These are phyloP conservation scores for Croton setiger DNA, from an alignment of 441 rosid species.

Conservation along the genomic window DNA sequence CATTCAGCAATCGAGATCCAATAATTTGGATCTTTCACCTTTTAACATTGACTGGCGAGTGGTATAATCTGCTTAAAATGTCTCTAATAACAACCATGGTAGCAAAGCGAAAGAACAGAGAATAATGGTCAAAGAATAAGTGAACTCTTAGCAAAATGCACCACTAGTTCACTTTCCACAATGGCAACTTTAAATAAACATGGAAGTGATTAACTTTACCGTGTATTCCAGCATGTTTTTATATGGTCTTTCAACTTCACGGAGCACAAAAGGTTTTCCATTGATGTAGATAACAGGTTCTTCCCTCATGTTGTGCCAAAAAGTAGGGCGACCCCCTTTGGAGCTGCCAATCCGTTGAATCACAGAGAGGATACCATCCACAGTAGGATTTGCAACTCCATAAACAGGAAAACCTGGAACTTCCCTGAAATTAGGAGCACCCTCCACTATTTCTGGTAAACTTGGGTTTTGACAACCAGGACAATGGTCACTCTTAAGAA, in stretches of 20 bases:
- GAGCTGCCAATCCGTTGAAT: conserved; percentile 83
- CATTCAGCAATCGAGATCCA: neutral
- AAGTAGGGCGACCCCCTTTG: conserved; percentile 69
- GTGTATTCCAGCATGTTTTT: conserved; percentile 98
- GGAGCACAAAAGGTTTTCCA: conserved; percentile 97
- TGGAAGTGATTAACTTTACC: conserved; percentile 40
- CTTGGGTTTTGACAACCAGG: conserved; percentile 86
- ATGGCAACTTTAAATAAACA: conserved; percentile 4
- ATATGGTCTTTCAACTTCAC: conserved; percentile 97
- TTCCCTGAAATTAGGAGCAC: conserved; percentile 98
- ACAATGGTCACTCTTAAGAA: conserved; percentile 96
- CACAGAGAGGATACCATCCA: conserved; percentile 91
- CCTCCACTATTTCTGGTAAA: conserved; percentile 95
- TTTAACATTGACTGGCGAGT: neutral
- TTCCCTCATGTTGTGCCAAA: conserved; percentile 99
- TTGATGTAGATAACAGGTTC: conserved; percentile 98
- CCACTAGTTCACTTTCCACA: conserved; percentile 9
- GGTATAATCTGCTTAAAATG: neutral
- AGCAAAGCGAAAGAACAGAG: neutral
- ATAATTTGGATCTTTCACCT: neutral
- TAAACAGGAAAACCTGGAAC: conserved; percentile 98
- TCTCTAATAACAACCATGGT: neutral
- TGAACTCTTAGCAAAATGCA: conserved; percentile 4
- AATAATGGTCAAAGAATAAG: neutral
- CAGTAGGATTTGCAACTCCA: conserved; percentile 98